Conservation (phyloP, 768 basidiomycete genomes). For the Mycena alexandri region DNA sequence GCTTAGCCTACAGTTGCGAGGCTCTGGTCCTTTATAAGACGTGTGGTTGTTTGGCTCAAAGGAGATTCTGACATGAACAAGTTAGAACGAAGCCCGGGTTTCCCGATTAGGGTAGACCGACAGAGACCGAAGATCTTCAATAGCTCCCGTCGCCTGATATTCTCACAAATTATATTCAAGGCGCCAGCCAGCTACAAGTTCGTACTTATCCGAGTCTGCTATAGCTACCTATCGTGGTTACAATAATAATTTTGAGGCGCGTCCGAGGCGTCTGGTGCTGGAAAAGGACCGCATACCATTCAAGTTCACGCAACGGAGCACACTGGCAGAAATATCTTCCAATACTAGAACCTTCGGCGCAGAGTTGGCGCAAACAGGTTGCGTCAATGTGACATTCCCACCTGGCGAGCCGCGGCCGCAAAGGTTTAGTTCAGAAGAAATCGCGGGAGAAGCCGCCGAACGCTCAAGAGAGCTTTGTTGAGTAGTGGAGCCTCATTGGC, state of each 20-base stretch:
- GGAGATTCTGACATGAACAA: slow-evolving; percentile 34
- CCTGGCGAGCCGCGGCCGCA: too few relatives aligned
- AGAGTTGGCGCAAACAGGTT: background rate
- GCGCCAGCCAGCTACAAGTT: background rate
- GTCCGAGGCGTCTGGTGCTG: too few relatives aligned
- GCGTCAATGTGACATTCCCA: slow-evolving; percentile 15
- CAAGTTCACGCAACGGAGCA: background rate
- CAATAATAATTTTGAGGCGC: too few relatives aligned
- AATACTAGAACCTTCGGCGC: too few relatives aligned
- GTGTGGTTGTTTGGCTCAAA: slow-evolving; percentile 21
- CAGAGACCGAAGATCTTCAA: slow-evolving; percentile 16
- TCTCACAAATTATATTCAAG: background rate
- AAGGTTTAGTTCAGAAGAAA: slow-evolving; percentile 26
- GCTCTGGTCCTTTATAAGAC: slow-evolving; percentile 25
- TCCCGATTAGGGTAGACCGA: slow-evolving; percentile 12
- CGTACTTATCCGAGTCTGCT: too few relatives aligned
- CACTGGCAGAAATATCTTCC: background rate
- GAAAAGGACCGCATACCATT: too few relatives aligned
- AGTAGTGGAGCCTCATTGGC: background rate
- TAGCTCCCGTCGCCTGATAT: background rate
- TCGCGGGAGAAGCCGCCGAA: slow-evolving; percentile 27
- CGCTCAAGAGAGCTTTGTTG: slow-evolving; percentile 10
- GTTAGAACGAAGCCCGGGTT: background rate
- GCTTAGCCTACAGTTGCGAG: slow-evolving; percentile 14
- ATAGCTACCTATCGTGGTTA: too few relatives aligned